These are phyloP conservation scores for Babesia bigemina DNA, from an alignment of 169 alveolate species.

Conservation along the genomic window DNA sequence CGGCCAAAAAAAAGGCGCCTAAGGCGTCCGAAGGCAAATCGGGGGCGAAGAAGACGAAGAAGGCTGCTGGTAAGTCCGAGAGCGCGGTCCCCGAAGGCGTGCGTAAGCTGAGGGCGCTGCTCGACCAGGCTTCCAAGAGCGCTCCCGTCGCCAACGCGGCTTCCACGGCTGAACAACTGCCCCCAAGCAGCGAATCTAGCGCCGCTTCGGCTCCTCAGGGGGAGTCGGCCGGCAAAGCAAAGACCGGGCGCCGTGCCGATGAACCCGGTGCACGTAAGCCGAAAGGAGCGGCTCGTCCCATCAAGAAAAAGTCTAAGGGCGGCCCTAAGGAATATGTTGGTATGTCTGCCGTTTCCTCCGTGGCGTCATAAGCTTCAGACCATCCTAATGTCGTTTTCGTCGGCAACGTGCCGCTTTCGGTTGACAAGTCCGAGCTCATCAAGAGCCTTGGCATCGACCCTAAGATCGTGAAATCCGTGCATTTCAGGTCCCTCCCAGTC, in stretches of 20 bases:
- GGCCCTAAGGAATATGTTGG: constrained; percentile 23
- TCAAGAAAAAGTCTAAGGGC: constrained; percentile 4
- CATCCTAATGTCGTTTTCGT: constrained; percentile 61
- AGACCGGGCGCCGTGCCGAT: background rate
- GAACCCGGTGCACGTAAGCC: too few relatives aligned
- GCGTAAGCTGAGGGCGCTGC: constrained; percentile 14
- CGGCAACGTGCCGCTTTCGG: constrained; percentile 71
- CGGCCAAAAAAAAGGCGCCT: too few relatives aligned
- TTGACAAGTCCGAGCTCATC: constrained; percentile 65
- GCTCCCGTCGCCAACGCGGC: background rate
- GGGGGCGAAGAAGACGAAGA: background rate
- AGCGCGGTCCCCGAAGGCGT: constrained; percentile 19
- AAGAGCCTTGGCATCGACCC: constrained; percentile 67
- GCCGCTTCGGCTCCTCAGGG: background rate
- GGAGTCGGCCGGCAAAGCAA: background rate
- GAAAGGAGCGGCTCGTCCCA: background rate
- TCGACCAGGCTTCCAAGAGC: constrained; percentile 10
- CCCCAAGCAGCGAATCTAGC: background rate
- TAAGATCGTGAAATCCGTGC: constrained; percentile 59
- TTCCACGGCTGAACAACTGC: background rate
- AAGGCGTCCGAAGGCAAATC: background rate
- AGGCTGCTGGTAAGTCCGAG: background rate
- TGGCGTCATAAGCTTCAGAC: constrained; percentile 18
- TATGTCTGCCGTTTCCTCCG: background rate
- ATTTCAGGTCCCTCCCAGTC: constrained; percentile 59